Base-by-base conservation (phyloP, 2,329 filamentous ascomycete species). In the Stachybotrys chartarum region DNA sequence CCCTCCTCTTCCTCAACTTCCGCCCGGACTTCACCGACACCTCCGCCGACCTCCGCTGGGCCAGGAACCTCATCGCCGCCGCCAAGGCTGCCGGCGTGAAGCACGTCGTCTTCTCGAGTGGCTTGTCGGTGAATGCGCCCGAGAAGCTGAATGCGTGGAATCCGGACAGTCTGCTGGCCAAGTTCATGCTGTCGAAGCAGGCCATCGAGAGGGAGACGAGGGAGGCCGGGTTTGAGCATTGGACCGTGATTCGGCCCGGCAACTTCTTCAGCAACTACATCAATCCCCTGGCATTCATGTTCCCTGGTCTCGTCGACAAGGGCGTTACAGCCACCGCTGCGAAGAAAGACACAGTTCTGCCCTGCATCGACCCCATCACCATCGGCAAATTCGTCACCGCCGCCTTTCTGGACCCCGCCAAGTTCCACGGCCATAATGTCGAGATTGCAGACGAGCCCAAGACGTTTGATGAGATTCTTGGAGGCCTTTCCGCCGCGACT, bases 251-350 rank as follows among this genome's bases (percentile, higher is more conserved):
- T 2, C 75, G 77, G 2, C 77, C 77, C 0, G 76, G 74, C 1
- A 73, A 70, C 60, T 82, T 83, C 68, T 78, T 79, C 73, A 69
- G 71, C 18, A 82, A 83, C 60, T 76, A 75, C 57, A 51, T 80
- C 5, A 55, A 64, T 5, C 78, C 78, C 3, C 65, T 73, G 11
- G 70, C 73, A 1, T 53, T 52, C 8, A 68, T 74, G 65, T 78
- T 74, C 56, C 67, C 70, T 0, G 72, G 69, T 0, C 64, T 80
- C 7, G 61, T 66, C 1, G 66, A 70, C 6, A 65, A 66, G 3
- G 74, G 74, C 0, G 63, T 69, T 24, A 75, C 74, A 57, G 64
- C 63, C 0, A 72, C 70, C 1, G 71, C 74, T 0, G 60, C 75
- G 24, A 60, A 59, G 0, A 61, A 64, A 0, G 68, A 70, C n/a